Percentiles rank a stretch among this genome's conserved stretches.
Evolutionary conservation across 2,329 filamentous ascomycete genomes (phyloP).

Genomic region (Xylaria sp.): DNA sequence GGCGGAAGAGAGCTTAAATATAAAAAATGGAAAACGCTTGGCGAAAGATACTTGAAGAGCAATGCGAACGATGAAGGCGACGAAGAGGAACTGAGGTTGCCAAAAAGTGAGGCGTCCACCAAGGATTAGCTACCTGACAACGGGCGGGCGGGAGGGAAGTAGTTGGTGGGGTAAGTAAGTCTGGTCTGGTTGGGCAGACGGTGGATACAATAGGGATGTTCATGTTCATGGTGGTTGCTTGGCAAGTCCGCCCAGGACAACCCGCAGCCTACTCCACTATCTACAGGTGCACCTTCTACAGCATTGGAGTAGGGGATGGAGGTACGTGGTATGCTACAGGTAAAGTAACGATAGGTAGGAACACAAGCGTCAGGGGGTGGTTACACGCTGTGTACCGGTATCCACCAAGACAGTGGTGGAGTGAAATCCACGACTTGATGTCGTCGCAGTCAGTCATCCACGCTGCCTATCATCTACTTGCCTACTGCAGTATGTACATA

Average conservation of each 20-base stretch:
- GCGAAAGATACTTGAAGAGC: constrained; percentile 30
- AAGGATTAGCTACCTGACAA: constrained; percentile 44
- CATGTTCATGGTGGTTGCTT: background rate
- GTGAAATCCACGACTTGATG: too few relatives aligned
- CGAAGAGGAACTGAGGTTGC: constrained; percentile 43
- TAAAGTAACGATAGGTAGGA: too few relatives aligned
- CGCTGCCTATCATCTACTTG: background rate
- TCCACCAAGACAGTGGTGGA: background rate
- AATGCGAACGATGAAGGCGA: constrained; percentile 43
- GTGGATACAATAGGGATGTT: background rate
- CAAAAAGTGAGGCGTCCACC: constrained; percentile 49
- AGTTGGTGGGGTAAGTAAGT: constrained; percentile 29
- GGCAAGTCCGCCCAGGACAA: background rate
- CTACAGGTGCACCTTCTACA: too few relatives aligned
- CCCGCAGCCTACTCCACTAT: background rate
- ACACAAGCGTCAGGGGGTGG: too few relatives aligned
- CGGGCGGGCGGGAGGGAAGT: constrained; percentile 36
- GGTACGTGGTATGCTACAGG: too few relatives aligned
- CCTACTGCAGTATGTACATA: background rate
- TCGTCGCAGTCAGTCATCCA: background rate
- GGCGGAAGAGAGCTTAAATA: constrained; percentile 41
- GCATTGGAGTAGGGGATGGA: too few relatives aligned
- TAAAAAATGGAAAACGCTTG: constrained; percentile 23
- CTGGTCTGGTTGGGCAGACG: background rate
- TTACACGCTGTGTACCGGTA: too few relatives aligned